These are phyloP conservation scores for Torulaspora maleeae DNA, from an alignment of 805 yeast species.

Conservation along the genomic window DNA sequence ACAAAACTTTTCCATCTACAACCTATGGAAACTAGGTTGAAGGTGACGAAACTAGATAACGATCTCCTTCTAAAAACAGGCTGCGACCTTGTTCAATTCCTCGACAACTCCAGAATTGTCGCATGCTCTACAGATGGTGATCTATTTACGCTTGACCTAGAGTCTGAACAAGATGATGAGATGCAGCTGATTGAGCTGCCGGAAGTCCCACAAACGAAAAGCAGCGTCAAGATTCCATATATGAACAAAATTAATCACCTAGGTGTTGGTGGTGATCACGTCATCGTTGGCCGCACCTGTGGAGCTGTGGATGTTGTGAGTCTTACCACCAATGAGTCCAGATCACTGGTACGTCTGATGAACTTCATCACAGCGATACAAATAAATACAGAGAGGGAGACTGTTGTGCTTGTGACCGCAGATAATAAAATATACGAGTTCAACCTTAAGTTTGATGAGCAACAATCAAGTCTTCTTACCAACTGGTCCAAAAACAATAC, in stretches of 20 bases:
- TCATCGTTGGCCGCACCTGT: slow-evolving; percentile 58
- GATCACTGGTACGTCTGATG: slow-evolving; percentile 54
- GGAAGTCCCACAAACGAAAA: slow-evolving; percentile 35
- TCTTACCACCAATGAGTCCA: slow-evolving; percentile 29
- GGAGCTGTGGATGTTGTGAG: slow-evolving; percentile 57
- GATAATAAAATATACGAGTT: slow-evolving; percentile 77
- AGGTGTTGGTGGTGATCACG: slow-evolving; percentile 44
- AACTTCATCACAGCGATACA: slow-evolving; percentile 55
- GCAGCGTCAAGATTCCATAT: slow-evolving; percentile 41
- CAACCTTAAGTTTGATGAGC: slow-evolving; percentile 28
- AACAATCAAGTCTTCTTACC: slow-evolving; percentile 39
- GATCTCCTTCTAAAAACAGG: slow-evolving; percentile 43
- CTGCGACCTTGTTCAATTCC: slow-evolving; percentile 50
- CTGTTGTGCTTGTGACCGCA: slow-evolving; percentile 61
- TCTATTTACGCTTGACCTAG: slow-evolving; percentile 42
- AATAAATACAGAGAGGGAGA: slow-evolving; percentile 45
- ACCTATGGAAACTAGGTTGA: slow-evolving; percentile 39
- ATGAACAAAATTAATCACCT: slow-evolving; percentile 49
- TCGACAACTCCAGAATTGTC: slow-evolving; percentile 43
- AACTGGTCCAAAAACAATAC: slow-evolving; percentile 77
- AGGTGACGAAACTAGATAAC: slow-evolving; percentile 50
- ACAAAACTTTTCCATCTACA: slow-evolving; percentile 64
- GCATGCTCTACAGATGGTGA: slow-evolving; percentile 62
- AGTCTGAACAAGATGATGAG: slow-evolving; percentile 39
- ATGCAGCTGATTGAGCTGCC: slow-evolving; percentile 39